These are phyloP conservation scores for Alternaria dauci DNA, from an alignment of 2,329 filamentous ascomycete genomes.

Conservation along the genomic window DNA sequence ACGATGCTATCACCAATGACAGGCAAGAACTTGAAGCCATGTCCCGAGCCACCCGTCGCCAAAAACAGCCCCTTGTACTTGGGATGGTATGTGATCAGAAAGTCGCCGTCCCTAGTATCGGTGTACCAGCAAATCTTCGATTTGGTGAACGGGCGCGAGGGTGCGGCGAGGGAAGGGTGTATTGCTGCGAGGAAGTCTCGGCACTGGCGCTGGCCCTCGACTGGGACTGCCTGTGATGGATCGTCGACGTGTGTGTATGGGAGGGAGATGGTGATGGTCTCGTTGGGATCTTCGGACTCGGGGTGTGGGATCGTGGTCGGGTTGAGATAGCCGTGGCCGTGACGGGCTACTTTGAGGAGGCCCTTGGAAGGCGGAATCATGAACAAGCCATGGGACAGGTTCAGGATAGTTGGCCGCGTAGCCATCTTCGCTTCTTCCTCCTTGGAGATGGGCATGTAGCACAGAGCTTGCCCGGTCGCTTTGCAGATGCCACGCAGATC, in stretches of 20 bases:
- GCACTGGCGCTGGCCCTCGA: slow-evolving; percentile 43
- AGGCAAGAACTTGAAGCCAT: slow-evolving; percentile 70
- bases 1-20: slow-evolving; percentile 65
- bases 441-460: slow-evolving; percentile 76
- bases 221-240: slow-evolving; percentile 41
- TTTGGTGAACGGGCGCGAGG: slow-evolving; percentile 55
- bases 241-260: slow-evolving; percentile 64
- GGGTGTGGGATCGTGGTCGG: slow-evolving; percentile 58
- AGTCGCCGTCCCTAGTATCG: slow-evolving; percentile 65
- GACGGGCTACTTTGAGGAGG: slow-evolving; percentile 60
- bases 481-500: slow-evolving; percentile 79
- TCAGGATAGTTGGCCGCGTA: slow-evolving; percentile 75
- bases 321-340: slow-evolving; percentile 61
- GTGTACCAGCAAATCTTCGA: slow-evolving; percentile 65
- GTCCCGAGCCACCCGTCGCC: slow-evolving; percentile 68
- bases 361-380: slow-evolving; percentile 70
- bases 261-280: slow-evolving; percentile 57
- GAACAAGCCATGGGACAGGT: slow-evolving; percentile 76
- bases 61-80: slow-evolving; percentile 62
- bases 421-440: slow-evolving; percentile 73
- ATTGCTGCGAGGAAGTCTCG: slow-evolving; percentile 43
- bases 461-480: slow-evolving; percentile 83
- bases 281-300: slow-evolving; percentile 47
- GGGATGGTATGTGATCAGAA: slow-evolving; percentile 63
- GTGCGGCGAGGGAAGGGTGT: slow-evolving; percentile 42